Percentiles rank a stretch among this genome's conserved stretches.
Evolutionary conservation across 129 eudicot genomes (phyloP).

Genomic region (Calendula officinalis): DNA sequence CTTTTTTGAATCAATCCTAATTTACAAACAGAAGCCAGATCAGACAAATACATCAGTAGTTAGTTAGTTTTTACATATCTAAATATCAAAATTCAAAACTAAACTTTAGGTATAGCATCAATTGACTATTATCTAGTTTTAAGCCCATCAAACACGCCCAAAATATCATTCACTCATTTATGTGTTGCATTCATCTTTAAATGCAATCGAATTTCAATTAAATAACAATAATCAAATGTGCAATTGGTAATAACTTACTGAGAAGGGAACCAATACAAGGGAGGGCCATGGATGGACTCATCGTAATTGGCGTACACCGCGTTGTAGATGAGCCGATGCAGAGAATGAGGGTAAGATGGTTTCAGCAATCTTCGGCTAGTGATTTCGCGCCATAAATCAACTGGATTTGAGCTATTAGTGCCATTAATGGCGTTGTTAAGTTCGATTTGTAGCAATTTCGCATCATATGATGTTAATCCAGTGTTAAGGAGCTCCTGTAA

Average conservation of each 20-base stretch:
- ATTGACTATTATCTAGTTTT: too few species aligned
- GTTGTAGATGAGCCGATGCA: slow-evolving; percentile 73
- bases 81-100: too few species aligned
- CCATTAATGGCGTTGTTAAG: slow-evolving; percentile 35
- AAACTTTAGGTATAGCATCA: too few species aligned
- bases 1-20: slow-evolving; percentile 47
- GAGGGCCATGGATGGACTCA: slow-evolving; percentile 60
- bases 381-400: slow-evolving; percentile 65
- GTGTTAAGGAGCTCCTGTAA: slow-evolving; percentile 44
- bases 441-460: slow-evolving; percentile 31
- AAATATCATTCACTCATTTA: too few species aligned
- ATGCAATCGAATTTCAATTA: too few species aligned
- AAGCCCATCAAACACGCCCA: too few species aligned
- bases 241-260: slow-evolving; percentile 30
- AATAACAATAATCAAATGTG: too few species aligned
- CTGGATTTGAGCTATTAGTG: slow-evolving; percentile 26
- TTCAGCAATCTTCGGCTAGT: slow-evolving; percentile 48
- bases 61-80: too few species aligned
- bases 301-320: slow-evolving; percentile 64
- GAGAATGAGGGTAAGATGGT: slow-evolving; percentile 67
- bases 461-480: slow-evolving; percentile 49
- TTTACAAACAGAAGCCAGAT: slow-evolving; percentile 11
- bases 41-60: not conserved
- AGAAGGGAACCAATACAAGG: slow-evolving; percentile 89
- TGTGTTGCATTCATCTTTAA: too few species aligned